Evolutionary conservation across 768 basidiomycete species (phyloP).

Genomic region (Sporobolomyces pararoseus): DNA sequence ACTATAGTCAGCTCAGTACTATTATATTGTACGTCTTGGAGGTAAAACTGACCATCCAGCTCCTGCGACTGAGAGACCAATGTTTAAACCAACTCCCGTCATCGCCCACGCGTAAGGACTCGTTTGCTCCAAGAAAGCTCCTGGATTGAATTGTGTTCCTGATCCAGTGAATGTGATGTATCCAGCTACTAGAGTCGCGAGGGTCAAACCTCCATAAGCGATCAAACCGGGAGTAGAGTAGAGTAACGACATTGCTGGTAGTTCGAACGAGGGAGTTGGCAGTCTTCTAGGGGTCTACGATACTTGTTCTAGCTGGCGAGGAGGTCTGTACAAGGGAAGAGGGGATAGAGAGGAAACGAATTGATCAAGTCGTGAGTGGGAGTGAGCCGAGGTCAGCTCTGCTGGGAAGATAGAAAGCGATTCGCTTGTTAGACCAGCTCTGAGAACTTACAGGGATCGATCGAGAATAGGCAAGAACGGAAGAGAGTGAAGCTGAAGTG

Average conservation of each 20-base stretch:
- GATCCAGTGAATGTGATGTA: conserved; percentile 41
- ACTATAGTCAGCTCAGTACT: too few species aligned
- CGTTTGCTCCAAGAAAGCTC: conserved; percentile 86
- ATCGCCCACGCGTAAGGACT: conserved; percentile 91
- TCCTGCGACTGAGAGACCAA: conserved; percentile 86
- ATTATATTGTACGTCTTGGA: neutral
- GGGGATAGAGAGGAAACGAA: neutral
- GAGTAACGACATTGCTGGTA: conserved; percentile 2
- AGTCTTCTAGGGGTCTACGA: neutral
- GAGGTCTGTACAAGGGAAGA: neutral
- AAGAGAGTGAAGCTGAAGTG: too few species aligned
- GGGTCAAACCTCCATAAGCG: conserved; percentile 9
- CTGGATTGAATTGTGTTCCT: conserved; percentile 71
- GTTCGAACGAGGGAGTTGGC: neutral
- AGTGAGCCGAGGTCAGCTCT: neutral
- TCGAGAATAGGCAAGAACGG: neutral
- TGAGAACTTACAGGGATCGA: neutral
- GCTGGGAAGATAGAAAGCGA: too few species aligned
- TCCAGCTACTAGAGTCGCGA: conserved; percentile 20
- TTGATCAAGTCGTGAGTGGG: neutral
- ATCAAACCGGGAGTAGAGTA: conserved; percentile 11
- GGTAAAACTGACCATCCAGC: conserved; percentile 76
- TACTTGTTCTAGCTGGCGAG: neutral
- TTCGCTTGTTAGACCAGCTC: too few species aligned
- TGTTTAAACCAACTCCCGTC: conserved; percentile 84